These are phyloP conservation scores for Serendipita sp. DNA, from an alignment of 768 basidiomycete species.

Conservation along the genomic window DNA sequence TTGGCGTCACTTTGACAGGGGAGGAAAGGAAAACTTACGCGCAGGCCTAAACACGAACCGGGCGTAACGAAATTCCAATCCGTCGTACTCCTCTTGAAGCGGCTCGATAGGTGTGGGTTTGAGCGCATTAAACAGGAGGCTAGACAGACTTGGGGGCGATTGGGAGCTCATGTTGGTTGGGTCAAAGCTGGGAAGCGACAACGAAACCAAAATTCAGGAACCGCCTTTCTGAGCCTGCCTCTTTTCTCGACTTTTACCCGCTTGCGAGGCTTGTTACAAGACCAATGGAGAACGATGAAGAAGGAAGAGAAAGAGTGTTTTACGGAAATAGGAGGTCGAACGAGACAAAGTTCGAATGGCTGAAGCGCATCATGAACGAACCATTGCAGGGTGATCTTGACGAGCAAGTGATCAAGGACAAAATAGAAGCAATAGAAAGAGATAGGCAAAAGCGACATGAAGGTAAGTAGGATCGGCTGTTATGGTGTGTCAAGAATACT, in stretches of 20 bases:
- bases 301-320: neutral
- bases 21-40: constrained; percentile 25
- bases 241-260: neutral
- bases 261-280: too few relatives aligned
- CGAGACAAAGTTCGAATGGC: neutral
- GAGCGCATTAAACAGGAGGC: neutral
- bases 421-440: neutral
- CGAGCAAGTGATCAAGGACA: neutral
- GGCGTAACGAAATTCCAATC: constrained; percentile 57
- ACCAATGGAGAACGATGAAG: neutral
- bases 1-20: neutral
- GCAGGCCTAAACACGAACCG: constrained; percentile 69
- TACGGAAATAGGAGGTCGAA: neutral
- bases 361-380: neutral
- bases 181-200: too few relatives aligned
- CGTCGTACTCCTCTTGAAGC: constrained; percentile 44
- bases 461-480: neutral
- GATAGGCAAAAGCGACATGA: neutral
- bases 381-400: neutral
- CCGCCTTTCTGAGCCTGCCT: neutral
- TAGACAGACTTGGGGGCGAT: neutral
- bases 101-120: constrained; percentile 37
- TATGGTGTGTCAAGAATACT: neutral
- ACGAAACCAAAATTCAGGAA: neutral
- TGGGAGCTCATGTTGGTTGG: neutral